Percentiles rank a stretch among this genome's conserved stretches.
Conservation (phyloP, 148 eudicot genomes). For the Rhododendron henanense region DNA sequence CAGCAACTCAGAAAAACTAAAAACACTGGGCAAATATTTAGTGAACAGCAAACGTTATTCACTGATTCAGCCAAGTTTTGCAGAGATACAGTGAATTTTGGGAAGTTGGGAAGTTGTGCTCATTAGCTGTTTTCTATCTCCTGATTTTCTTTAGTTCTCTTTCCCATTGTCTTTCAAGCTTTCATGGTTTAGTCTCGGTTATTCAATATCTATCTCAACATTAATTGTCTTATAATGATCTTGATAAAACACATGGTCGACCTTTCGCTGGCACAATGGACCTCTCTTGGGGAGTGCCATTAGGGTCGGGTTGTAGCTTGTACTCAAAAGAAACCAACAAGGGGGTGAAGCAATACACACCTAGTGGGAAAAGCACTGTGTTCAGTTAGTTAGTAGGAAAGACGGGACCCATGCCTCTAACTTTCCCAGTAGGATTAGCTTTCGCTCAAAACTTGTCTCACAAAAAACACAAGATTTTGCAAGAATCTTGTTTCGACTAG, state of each 20-base stretch:
- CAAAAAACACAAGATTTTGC: too few species aligned
- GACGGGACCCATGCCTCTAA: too few species aligned
- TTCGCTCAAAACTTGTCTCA: too few species aligned
- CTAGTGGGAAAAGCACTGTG: too few species aligned
- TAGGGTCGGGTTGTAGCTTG: background rate
- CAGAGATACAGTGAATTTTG: too few species aligned
- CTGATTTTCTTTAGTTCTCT: background rate
- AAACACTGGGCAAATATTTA: too few species aligned
- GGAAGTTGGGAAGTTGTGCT: background rate
- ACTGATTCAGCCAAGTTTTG: too few species aligned
- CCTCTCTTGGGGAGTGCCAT: background rate
- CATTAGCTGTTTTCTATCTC: background rate
- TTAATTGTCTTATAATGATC: background rate
- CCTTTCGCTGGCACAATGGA: background rate
- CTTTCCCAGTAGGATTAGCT: too few species aligned
- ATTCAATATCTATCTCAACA: background rate
- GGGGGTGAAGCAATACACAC: background rate
- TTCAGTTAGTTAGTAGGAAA: too few species aligned
- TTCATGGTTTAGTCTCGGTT: background rate
- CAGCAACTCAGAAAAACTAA: background rate
- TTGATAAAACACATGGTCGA: background rate
- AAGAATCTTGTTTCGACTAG: too few species aligned
- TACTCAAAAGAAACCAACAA: background rate
- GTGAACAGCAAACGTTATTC: too few species aligned
- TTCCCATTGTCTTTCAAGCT: background rate